Evolutionary conservation across 148 eudicot genomes (phyloP).

Genomic region (Cornus kousa): DNA sequence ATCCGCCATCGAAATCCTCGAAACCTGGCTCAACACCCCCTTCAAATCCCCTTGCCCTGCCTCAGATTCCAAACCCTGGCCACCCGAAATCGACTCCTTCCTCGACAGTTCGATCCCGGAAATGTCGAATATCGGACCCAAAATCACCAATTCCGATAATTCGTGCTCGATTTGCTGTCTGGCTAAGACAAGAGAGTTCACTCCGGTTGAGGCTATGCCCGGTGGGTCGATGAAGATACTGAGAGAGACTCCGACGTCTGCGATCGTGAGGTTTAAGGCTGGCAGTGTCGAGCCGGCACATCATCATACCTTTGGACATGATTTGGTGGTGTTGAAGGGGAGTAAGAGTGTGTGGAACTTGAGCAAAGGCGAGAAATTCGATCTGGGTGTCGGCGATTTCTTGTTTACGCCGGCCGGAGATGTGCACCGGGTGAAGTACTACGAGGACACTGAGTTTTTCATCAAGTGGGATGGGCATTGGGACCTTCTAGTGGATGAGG

Average conservation of each 20-base stretch:
- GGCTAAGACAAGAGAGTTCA: slow-evolving; percentile 51
- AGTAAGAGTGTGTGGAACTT: slow-evolving; percentile 88
- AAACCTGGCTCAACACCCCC: slow-evolving; percentile 58
- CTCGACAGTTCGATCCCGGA: slow-evolving; percentile 51
- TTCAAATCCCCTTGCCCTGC: slow-evolving; percentile 88
- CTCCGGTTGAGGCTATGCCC: slow-evolving; percentile 64
- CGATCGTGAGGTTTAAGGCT: slow-evolving; percentile 63
- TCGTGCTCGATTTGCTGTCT: slow-evolving; percentile 59
- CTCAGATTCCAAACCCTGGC: slow-evolving; percentile 58
- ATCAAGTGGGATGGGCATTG: slow-evolving; percentile 94
- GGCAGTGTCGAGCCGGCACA: slow-evolving; percentile 95
- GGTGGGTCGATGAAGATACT: slow-evolving; percentile 84
- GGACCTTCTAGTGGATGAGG: slow-evolving; percentile 86
- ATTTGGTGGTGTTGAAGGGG: slow-evolving; percentile 74
- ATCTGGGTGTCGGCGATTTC: slow-evolving; percentile 65
- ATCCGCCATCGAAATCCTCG: slow-evolving; percentile 53
- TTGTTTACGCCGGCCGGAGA: slow-evolving; percentile 87
- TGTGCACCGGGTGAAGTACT: slow-evolving; percentile 80
- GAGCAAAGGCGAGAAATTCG: slow-evolving; percentile 54
- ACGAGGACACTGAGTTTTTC: slow-evolving; percentile 90
- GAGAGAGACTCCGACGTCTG: slow-evolving; percentile 81
- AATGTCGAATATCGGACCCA: slow-evolving; percentile 61
- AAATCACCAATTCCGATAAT: background rate
- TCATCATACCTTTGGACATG: slow-evolving; percentile 82
- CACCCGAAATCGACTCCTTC: slow-evolving; percentile 46